Evolutionary conservation across 2,329 filamentous ascomycete species (phyloP), one percentile per base, ranked within the genome.

Genomic region (Penicillium oxalicum): DNA sequence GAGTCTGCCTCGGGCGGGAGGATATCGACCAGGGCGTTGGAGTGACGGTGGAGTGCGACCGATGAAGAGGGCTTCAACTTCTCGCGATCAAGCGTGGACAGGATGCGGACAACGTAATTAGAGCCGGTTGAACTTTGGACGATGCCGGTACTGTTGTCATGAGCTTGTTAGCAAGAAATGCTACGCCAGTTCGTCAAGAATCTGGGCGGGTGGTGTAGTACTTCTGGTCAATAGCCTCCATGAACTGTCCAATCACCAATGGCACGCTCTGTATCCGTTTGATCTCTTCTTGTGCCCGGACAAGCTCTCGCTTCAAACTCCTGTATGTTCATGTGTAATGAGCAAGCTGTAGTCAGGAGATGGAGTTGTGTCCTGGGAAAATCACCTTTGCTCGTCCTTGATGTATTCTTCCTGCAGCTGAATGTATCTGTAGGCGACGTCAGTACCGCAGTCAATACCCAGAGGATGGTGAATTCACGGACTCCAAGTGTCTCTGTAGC

Each of bases 161-260:
- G 25, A 41, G 2, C 13, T 8, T 11, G 26, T 62, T 45, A 60
- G 55, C 12, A 45, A 34, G n/a, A 34, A 2, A 3, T 13, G 35
- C 5, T 35, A 47, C 3, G 47, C 25, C 12, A 40, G 25, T 7
- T 41, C 12, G 2, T 9, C 5, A 5, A 7, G 29, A 38, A 40
- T 42, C 26, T 11, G 6, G 39, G 29, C 34, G 34, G 40, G 11
- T 29, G 25, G 44, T 51, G 34, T 11, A 43, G 24, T 79, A 95
- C 89, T 96, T 98, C 74, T 98, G 93, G 71, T 98, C 93, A 67
- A 98, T 98, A 48, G 93, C 93, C 74, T 98, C 93, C 93, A 98
- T 98, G 69, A 98, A 98, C 74, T 98, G 93, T 52, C 93, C 93
- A 69, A 98, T 98, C 55, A 98, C 93, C 54, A 98, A 76, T 27